Conservation (phyloP, 345 rosid genomes). For the Iberis pinnata region DNA sequence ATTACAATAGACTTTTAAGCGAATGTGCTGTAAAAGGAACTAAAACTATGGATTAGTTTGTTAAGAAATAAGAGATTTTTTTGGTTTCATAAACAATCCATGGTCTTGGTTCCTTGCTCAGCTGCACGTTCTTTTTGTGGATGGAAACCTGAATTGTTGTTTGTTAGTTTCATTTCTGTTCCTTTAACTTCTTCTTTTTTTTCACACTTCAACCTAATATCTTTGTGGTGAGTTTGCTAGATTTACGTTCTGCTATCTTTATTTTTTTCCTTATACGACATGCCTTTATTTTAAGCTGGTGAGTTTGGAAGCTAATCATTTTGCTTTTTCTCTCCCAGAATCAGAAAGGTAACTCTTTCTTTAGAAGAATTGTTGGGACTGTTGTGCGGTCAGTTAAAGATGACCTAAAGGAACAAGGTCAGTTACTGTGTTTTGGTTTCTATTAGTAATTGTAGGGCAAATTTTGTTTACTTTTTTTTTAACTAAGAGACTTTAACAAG, state of each 20-base stretch:
- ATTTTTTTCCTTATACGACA: neutral
- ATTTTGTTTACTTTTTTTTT: too few relatives aligned
- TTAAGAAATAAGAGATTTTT: neutral
- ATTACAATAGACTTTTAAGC: constrained; percentile 10
- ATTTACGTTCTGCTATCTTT: neutral
- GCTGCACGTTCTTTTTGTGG: neutral
- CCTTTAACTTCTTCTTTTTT: neutral
- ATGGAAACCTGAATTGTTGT: neutral
- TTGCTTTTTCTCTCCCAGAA: constrained; percentile 38
- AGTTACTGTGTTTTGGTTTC: constrained; percentile 10
- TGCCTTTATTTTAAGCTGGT: neutral
- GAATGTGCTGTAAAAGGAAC: constrained; percentile 7
- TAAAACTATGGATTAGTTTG: neutral
- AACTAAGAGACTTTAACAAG: neutral
- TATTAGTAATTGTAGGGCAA: neutral
- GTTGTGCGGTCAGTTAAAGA: constrained; percentile 87
- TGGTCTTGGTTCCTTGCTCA: constrained; percentile 15
- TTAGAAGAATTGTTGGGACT: constrained; percentile 74
- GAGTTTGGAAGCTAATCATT: constrained; percentile 6
- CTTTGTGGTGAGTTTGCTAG: too few relatives aligned
- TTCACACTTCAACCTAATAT: too few relatives aligned
- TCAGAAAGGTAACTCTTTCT: constrained; percentile 61
- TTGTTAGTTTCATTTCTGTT: neutral
- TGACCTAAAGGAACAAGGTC: constrained; percentile 94
- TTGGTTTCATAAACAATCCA: neutral